These are phyloP conservation scores for Fusarium haematococcum DNA, from an alignment of 2,329 filamentous ascomycete species.

Conservation along the genomic window DNA sequence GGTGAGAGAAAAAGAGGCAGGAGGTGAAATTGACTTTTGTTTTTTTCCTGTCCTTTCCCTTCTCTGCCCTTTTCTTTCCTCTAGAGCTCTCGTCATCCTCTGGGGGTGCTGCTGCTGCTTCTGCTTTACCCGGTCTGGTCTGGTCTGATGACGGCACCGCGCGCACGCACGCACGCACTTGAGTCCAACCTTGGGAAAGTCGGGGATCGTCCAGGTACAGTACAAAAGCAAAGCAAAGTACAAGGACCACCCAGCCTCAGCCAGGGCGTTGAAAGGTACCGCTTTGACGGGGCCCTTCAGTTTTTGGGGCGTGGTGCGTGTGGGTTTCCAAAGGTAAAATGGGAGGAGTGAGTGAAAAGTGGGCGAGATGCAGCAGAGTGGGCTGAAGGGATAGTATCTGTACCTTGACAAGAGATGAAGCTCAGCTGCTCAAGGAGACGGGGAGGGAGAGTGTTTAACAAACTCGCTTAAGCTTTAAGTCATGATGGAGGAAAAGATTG, in stretches of 20 bases:
- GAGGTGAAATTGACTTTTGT: background rate
- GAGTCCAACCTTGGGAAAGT: slow-evolving; percentile 14
- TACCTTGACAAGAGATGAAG: background rate
- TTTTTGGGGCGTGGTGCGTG: background rate
- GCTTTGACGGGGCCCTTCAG: slow-evolving; percentile 9
- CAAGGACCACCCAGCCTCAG: slow-evolving; percentile 14
- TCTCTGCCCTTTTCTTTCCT: background rate
- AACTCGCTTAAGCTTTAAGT: background rate
- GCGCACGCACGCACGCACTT: slow-evolving; percentile 3
- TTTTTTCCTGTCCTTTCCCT: background rate
- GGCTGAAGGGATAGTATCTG: background rate
- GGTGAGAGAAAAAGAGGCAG: background rate
- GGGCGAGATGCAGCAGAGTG: slow-evolving; percentile 2
- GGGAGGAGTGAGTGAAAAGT: slow-evolving; percentile 10
- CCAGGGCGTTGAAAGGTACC: slow-evolving; percentile 16
- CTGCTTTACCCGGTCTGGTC: background rate
- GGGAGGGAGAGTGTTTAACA: background rate
- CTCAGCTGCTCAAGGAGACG: background rate
- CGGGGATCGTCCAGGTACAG: slow-evolving; percentile 14
- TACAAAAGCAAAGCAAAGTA: slow-evolving; percentile 3
- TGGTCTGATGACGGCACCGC: slow-evolving; percentile 32
- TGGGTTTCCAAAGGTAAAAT: slow-evolving; percentile 15
- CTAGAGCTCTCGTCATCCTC: background rate
- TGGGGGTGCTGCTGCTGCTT: background rate
- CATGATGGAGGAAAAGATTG: background rate